These are phyloP conservation scores for Mrakiaceae sp. DNA, from an alignment of 1,284 basidiomycete genomes.

Conservation along the genomic window DNA sequence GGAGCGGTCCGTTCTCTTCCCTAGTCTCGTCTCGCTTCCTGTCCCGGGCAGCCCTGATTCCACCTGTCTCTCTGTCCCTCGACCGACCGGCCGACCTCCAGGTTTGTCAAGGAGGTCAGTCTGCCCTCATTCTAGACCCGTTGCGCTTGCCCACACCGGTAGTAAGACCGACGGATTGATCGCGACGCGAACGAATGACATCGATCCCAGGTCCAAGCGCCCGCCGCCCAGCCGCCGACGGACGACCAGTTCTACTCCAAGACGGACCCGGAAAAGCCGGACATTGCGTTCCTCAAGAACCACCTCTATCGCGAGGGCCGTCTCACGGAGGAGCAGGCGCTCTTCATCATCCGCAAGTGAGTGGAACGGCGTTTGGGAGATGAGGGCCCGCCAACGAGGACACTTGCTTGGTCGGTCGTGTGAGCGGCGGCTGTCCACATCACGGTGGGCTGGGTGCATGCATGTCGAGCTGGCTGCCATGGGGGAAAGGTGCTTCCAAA, in stretches of 20 bases:
- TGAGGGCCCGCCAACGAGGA: neutral
- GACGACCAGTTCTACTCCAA: slow-evolving; percentile 86
- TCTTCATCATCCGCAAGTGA: slow-evolving; percentile 68
- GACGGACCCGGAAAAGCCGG: slow-evolving; percentile 74
- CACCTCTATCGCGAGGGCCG: slow-evolving; percentile 96
- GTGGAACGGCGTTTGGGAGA: slow-evolving; percentile 21
- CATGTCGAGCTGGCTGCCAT: no score
- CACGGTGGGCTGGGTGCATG: no score
- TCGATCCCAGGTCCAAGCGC: slow-evolving; percentile 67
- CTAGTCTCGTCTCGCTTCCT: neutral
- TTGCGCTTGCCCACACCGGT: neutral
- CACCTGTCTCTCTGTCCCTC: no score
- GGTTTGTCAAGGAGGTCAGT: slow-evolving; percentile 35
- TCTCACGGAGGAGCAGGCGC: slow-evolving; percentile 76
- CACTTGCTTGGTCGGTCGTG: neutral
- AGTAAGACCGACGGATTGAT: neutral
- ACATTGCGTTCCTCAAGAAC: slow-evolving; percentile 95
- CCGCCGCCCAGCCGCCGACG: slow-evolving; percentile 83
- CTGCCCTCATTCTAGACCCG: neutral
- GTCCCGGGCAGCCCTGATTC: neutral
- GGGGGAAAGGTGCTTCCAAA: no score
- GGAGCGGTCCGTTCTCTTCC: slow-evolving; percentile 23
- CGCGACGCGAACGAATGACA: neutral
- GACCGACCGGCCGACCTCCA: no score
- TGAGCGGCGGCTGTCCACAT: neutral